Percentiles rank a stretch among this genome's conserved stretches.
These are phyloP conservation scores for Talaromyces sp. DNA, from an alignment of 2,329 filamentous ascomycete species.

Conservation along the genomic window DNA sequence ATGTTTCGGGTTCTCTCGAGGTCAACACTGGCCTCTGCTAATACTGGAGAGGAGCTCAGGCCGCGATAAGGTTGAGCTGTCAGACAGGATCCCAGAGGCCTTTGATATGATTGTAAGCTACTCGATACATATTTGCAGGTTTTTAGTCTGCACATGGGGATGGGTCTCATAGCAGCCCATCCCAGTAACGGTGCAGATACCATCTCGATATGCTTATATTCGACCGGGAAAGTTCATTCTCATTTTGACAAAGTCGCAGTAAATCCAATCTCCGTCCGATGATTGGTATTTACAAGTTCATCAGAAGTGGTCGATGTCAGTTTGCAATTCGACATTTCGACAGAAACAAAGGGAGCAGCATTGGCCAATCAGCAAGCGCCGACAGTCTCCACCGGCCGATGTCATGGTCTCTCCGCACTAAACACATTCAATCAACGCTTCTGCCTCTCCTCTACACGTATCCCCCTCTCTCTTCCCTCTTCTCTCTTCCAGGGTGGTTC, in stretches of 20 bases:
- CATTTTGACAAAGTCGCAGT: neutral
- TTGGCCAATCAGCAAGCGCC: constrained; percentile 13
- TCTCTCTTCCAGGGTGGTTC: neutral
- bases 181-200: constrained; percentile 9
- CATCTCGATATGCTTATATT: constrained; percentile 4
- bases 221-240: neutral
- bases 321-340: neutral
- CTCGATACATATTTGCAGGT: constrained; percentile 4
- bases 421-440: constrained; percentile 1
- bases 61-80: constrained; percentile 8
- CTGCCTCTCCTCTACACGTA: constrained; percentile 4
- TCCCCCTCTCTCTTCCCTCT: neutral
- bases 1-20: constrained; percentile 78
- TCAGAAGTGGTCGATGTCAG: neutral
- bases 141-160: constrained; percentile 2
- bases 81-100: neutral
- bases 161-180: constrained; percentile 3
- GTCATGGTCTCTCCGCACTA: constrained; percentile 11
- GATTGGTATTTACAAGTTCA: neutral
- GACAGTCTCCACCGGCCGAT: constrained; percentile 9
- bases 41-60: constrained; percentile 27
- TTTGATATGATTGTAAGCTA: neutral
- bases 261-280: neutral
- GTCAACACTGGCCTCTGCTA: constrained; percentile 22
- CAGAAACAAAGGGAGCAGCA: neutral